phyloP scores from a whole-genome alignment of 192 early-diverging fungal species.

The Coemansia sp. region DNA sequence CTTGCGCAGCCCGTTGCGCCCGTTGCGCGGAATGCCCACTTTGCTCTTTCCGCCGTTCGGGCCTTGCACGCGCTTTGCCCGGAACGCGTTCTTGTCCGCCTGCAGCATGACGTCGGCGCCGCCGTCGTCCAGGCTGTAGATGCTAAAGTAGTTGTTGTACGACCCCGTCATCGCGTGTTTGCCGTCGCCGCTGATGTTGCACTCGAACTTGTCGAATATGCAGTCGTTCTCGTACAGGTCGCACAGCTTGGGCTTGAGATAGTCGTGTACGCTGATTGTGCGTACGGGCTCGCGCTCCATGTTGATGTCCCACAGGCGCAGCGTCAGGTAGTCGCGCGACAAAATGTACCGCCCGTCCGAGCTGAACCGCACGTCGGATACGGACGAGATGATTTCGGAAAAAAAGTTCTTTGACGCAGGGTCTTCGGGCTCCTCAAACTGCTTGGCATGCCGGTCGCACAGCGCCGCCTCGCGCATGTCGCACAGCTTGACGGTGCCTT shows the following conservation, averaged over 20 bases:
- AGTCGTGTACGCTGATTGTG: conserved; percentile 96
- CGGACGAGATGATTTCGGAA: conserved; percentile 98
- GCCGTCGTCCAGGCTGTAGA: conserved; percentile 80
- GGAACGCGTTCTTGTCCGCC: conserved; percentile 97
- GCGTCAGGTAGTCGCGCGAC: conserved; percentile 93
- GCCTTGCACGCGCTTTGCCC: conserved; percentile 81
- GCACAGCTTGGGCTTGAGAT: conserved; percentile 91
- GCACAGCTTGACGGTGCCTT: conserved; percentile 94
- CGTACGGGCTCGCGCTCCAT: conserved; percentile 93
- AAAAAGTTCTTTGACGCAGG: conserved; percentile 96
- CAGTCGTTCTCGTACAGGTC: conserved; percentile 99
- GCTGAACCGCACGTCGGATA: conserved; percentile 96
- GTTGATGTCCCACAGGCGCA: conserved; percentile 99
- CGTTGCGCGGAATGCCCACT: conserved; percentile 57
- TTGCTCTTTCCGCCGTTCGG: conserved; percentile 56
- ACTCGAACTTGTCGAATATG: conserved; percentile 99
- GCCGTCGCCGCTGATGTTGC: conserved; percentile 94
- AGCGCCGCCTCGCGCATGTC: conserved; percentile 95
- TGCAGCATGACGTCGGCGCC: conserved; percentile 83
- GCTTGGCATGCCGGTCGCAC: conserved; percentile 91
- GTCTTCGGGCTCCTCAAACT: conserved; percentile 95
- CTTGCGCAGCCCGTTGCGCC: conserved; percentile 57
- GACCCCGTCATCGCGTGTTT: conserved; percentile 93
- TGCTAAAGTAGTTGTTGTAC: conserved; percentile 99
- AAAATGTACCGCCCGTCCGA: conserved; percentile 95